These are phyloP conservation scores for Scheffersomyces titani DNA, from an alignment of 1,139 yeast genomes.

Conservation along the genomic window DNA sequence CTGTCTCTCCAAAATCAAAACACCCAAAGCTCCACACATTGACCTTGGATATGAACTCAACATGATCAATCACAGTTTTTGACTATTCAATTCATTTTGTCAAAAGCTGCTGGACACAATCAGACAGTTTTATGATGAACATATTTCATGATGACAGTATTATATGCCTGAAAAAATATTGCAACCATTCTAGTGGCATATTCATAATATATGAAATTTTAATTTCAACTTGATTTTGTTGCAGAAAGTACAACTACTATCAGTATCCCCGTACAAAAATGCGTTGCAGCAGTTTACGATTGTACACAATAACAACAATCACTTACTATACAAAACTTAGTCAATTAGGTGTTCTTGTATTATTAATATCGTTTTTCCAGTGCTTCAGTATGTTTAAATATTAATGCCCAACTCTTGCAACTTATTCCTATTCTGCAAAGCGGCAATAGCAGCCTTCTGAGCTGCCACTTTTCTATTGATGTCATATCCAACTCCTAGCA, in stretches of 20 bases:
- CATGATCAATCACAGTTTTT: neutral
- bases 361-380: neutral
- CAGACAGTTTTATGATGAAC: no score
- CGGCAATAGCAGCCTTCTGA: constrained; percentile 34
- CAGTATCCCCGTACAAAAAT: no score
- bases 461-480: constrained; percentile 30
- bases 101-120: neutral
- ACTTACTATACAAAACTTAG: neutral
- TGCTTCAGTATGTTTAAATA: neutral
- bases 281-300: neutral
- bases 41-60: neutral
- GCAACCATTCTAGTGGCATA: neutral
- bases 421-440: constrained; percentile 21
- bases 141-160: no score
- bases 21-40: neutral
- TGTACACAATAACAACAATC: no score
- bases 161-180: no score
- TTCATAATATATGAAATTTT: neutral
- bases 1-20: neutral
- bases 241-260: no score
- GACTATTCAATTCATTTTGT: neutral
- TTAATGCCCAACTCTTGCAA: constrained; percentile 17
- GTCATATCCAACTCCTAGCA: constrained; percentile 36
- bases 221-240: neutral
- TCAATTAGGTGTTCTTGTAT: neutral